Conservation (phyloP, 345 rosid species). For the Eucalyptus lansdowneana region DNA sequence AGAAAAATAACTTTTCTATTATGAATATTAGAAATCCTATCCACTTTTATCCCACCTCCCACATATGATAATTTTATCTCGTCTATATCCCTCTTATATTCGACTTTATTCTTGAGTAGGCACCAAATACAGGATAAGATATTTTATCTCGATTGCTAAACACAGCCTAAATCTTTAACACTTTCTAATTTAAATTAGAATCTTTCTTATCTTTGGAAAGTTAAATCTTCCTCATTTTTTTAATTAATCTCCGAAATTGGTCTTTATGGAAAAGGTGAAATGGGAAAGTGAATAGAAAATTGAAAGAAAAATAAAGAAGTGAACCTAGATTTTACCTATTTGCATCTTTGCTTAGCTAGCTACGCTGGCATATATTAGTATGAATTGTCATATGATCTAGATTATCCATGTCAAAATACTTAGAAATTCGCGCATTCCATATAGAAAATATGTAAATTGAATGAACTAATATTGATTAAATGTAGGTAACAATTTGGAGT, state of each 20-base stretch:
- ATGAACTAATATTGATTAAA: neutral
- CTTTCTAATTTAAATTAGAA: neutral
- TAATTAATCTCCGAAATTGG: neutral
- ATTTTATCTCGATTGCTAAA: too few species aligned
- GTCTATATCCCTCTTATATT: accelerated
- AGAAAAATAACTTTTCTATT: too few species aligned
- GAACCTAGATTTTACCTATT: neutral
- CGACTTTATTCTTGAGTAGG: too few species aligned
- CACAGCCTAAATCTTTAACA: neutral
- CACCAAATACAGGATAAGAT: too few species aligned
- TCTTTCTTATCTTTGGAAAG: too few species aligned
- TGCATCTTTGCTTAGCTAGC: neutral
- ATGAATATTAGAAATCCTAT: accelerated
- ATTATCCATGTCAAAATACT: neutral
- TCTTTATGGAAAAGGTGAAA: too few species aligned
- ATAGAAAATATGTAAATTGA: neutral
- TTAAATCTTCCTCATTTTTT: neutral
- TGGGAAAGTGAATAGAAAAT: too few species aligned
- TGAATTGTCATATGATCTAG: neutral
- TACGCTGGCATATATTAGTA: neutral
- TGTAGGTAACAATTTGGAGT: neutral
- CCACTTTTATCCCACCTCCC: too few species aligned
- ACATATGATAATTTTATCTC: too few species aligned
- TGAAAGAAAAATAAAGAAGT: neutral
- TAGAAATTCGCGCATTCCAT: neutral